Percentiles rank a stretch among this genome's conserved stretches.
phyloP scores from a whole-genome alignment of 192 early-diverging fungal species.

The Coemansia guatemalensis region DNA sequence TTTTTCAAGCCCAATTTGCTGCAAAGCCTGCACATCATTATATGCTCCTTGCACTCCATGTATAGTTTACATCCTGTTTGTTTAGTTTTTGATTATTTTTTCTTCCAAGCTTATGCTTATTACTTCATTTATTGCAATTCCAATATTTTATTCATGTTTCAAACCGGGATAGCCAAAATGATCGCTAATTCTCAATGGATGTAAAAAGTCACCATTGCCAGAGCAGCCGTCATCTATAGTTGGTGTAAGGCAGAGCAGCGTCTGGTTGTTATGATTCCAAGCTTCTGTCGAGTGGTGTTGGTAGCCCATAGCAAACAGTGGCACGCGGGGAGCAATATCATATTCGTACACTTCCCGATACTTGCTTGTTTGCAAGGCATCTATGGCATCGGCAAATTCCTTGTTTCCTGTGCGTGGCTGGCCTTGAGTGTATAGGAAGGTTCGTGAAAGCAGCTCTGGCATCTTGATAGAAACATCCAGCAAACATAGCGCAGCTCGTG shows the following conservation, averaged over 20 bases:
- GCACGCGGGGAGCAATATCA: constrained; percentile 39
- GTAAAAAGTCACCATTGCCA: constrained; percentile 2
- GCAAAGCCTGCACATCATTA: constrained; percentile 1
- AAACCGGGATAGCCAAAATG: constrained; percentile 37
- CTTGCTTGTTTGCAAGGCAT: constrained; percentile 18
- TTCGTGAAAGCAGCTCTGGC: constrained; percentile 17
- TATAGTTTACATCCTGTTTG: constrained; percentile 2
- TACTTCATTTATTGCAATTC: constrained; percentile 1
- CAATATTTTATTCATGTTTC: constrained; percentile 23
- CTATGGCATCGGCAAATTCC: constrained; percentile 34
- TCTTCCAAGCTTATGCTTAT: neutral
- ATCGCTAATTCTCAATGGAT: constrained; percentile 18
- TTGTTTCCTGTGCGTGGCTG: constrained; percentile 49
- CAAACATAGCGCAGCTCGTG: constrained; percentile 34
- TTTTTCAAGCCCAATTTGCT: neutral
- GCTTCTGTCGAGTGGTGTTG: constrained; percentile 34
- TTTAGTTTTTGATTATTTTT: constrained; percentile 1
- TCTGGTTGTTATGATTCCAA: constrained; percentile 40
- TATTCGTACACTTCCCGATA: constrained; percentile 43
- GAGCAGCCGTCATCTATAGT: constrained; percentile 20
- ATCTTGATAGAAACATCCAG: constrained; percentile 25
- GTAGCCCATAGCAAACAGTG: constrained; percentile 26
- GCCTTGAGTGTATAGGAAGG: constrained; percentile 40
- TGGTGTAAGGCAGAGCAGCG: constrained; percentile 20
- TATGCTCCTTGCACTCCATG: constrained; percentile 7